Percentiles rank a stretch among this genome's conserved stretches.
phyloP scores from a whole-genome alignment of 129 eudicot species.

The Artemisia argyi region DNA sequence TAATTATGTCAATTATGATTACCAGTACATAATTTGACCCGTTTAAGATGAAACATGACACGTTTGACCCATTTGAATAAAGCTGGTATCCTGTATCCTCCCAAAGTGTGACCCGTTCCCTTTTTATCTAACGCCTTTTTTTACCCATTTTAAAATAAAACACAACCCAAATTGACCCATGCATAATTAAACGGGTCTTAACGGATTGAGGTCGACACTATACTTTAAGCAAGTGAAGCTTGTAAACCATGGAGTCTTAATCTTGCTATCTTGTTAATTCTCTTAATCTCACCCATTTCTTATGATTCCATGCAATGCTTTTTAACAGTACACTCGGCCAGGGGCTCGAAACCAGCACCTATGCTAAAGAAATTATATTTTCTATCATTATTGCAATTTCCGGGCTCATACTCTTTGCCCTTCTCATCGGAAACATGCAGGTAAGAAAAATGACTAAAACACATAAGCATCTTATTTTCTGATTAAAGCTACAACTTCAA shows the following conservation, averaged over 20 bases:
- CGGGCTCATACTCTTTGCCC: conserved; percentile 93
- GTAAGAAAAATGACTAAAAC: conserved; percentile 27
- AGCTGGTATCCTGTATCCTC: too few relatives aligned
- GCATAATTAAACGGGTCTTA: not conserved
- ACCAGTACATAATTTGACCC: too few relatives aligned
- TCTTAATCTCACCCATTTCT: not conserved
- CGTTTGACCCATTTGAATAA: too few relatives aligned
- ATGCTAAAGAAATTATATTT: conserved; percentile 71
- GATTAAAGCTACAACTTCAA: too few relatives aligned
- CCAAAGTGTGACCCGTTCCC: too few relatives aligned
- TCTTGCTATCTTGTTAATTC: not conserved
- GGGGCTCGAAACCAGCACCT: conserved; percentile 87
- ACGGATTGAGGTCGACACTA: not conserved
- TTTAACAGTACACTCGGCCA: conserved; percentile 86
- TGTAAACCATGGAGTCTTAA: not conserved
- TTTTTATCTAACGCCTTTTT: too few relatives aligned
- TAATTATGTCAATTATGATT: not conserved
- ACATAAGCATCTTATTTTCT: too few relatives aligned
- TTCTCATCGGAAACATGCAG: conserved; percentile 98
- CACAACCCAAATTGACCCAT: not conserved
- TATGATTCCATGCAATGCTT: conserved; percentile 11
- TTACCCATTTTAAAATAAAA: too few relatives aligned
- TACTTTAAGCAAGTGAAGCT: not conserved
- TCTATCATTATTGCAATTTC: conserved; percentile 76
- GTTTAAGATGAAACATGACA: too few relatives aligned